Conservation (phyloP, 2,329 filamentous ascomycete species). For the Fusarium nanum region DNA sequence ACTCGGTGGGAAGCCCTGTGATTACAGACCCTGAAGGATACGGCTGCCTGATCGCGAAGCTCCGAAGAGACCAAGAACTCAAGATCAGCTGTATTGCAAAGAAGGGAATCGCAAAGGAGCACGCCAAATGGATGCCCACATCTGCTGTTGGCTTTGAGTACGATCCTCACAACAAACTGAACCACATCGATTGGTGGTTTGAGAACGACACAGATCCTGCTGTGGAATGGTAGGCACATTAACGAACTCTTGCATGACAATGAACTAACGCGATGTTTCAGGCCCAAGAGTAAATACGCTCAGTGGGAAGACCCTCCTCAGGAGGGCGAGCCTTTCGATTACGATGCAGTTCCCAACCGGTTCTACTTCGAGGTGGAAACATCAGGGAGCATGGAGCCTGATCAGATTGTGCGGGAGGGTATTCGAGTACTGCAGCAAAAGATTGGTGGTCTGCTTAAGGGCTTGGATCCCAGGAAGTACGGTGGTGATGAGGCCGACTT, state of each 20-base stretch:
- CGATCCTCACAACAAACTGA: constrained; percentile 95
- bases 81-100: constrained; percentile 93
- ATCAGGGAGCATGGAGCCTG: constrained; percentile 87
- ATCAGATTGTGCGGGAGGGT: constrained; percentile 87
- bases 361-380: constrained; percentile 97
- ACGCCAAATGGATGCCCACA: constrained; percentile 96
- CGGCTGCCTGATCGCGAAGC: constrained; percentile 88
- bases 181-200: constrained; percentile 94
- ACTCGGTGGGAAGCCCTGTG: constrained; percentile 83
- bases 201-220: constrained; percentile 78
- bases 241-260: background rate
- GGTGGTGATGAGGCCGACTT: constrained; percentile 70
- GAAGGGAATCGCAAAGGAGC: constrained; percentile 98
- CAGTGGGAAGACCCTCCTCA: constrained; percentile 82
- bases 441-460: constrained; percentile 80
- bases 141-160: constrained; percentile 97
- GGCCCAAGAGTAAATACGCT: constrained; percentile 84
- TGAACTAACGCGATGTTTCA: constrained; percentile 50
- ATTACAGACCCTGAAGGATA: constrained; percentile 84
- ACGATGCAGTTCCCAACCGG: constrained; percentile 81
- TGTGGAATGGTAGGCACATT: constrained; percentile 79
- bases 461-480: constrained; percentile 60
- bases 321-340: constrained; percentile 90
- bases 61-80: constrained; percentile 89
- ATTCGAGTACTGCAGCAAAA: constrained; percentile 92